phyloP scores from a whole-genome alignment of 106 monocot genomes.

The Gastrodia elata region DNA sequence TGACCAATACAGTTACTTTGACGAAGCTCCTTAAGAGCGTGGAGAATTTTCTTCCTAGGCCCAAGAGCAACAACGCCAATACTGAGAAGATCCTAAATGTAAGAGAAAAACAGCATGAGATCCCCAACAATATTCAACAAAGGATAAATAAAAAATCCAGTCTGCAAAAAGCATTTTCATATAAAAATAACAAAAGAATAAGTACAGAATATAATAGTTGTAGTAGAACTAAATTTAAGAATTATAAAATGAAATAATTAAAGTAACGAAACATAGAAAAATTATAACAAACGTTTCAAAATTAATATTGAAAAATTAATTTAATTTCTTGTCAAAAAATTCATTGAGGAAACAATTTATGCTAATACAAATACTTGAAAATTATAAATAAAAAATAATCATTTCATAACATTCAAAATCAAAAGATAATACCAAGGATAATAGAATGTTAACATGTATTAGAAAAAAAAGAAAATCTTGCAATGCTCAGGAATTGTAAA shows the following conservation, averaged over 20 bases:
- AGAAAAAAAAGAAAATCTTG: background rate
- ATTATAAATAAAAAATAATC: background rate
- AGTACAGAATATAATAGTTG: background rate
- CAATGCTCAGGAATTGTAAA: no score
- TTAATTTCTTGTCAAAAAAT: background rate
- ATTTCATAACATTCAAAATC: background rate
- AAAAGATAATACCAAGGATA: background rate
- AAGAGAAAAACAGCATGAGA: background rate
- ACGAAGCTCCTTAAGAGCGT: constrained; percentile 57
- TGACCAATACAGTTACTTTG: constrained; percentile 17
- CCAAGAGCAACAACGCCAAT: constrained; percentile 80
- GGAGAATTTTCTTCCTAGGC: constrained; percentile 83
- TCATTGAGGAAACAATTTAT: background rate
- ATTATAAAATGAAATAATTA: background rate
- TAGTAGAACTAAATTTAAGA: background rate
- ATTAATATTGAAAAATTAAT: background rate
- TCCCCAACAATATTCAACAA: background rate
- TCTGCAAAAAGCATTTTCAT: background rate
- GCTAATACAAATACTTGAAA: background rate
- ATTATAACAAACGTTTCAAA: no score
- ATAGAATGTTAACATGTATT: background rate
- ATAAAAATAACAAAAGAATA: background rate
- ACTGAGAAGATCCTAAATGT: constrained; percentile 60
- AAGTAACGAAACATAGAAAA: background rate
- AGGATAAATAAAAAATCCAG: background rate